Percentiles rank a stretch among this genome's conserved stretches.
phyloP scores from a whole-genome alignment of 2,329 filamentous ascomycete genomes.

The Thelonectria discophora region DNA sequence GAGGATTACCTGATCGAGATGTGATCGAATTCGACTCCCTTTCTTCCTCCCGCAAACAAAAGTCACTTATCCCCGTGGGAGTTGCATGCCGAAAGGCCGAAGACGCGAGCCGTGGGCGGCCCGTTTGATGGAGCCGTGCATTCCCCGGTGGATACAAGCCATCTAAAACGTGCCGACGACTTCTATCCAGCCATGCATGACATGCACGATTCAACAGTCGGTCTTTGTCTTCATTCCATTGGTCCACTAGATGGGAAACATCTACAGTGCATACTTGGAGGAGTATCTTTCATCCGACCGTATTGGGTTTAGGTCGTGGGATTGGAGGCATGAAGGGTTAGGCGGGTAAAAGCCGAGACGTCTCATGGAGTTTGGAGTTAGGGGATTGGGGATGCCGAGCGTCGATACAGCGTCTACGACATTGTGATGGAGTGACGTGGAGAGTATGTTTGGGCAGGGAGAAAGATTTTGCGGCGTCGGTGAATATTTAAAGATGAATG shows the following conservation, averaged over 20 bases:
- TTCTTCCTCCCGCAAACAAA: no score
- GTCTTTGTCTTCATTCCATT: background rate
- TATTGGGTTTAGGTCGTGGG: background rate
- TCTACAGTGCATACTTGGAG: background rate
- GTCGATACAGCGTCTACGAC: no score
- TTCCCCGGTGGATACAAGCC: background rate
- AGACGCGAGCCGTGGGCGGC: background rate
- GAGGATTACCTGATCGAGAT: slow-evolving; percentile 30
- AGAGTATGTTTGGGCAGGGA: background rate
- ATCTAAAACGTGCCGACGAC: background rate
- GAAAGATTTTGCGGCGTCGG: background rate
- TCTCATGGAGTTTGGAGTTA: background rate
- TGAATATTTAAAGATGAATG: slow-evolving; percentile 10
- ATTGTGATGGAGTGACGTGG: background rate
- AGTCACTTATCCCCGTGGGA: background rate
- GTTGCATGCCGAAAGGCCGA: background rate
- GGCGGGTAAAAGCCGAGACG: background rate
- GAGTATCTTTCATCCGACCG: background rate
- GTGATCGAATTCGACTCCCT: background rate
- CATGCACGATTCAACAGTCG: no score
- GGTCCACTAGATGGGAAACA: background rate
- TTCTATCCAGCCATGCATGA: no score
- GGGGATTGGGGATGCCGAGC: background rate
- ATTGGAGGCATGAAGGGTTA: no score
- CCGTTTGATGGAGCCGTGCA: no score